Evolutionary conservation across 176 grass and related monocot genomes (phyloP), one percentile per base, ranked within the genome.

Genomic region (Musa acuminata): DNA sequence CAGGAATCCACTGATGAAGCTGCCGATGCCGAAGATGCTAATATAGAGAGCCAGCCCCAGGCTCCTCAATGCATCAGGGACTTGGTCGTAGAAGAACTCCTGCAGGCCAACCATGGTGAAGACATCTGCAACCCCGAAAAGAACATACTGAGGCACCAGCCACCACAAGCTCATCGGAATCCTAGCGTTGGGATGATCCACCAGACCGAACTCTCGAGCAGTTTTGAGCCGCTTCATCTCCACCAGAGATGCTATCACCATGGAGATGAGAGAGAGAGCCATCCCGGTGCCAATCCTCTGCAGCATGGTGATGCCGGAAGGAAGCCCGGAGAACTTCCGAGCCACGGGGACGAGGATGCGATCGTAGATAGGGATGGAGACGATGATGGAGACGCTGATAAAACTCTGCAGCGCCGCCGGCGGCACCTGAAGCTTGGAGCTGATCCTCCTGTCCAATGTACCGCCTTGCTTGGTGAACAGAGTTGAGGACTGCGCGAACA

Each of bases 51-150:
- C 85, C 4, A 91, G 72, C 1, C 88, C 85, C 50, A 91, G 67
- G 82, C 80, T 91, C 71, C 86, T 87, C 21, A 91, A 55, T 49
- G 43, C 85, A 11, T 19, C 54, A 8, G 88, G 88, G 29, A 90
- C 82, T 75, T 90, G 88, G 13, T 90, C 88, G 26, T 90, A 86
- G 84, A 90, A 90, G 79, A 87, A 90, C 75, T 90, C 85, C 68
- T 90, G 88, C 79, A 90, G 76, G 7, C 88, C 88, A 8, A 90
- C 79, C 63, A 87, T 29, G 1, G 63, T 14, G 79, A 91, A 87
- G 72, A 62, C 79, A 5, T 87, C 81, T 43, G 79, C 72, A 2
- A 83, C 64, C 52, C 88, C 85, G 0, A 80, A 53, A 19, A 91
- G 72, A 25, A 85, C 9, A 53, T 84, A 84, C 77, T 91, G 88